phyloP scores from a whole-genome alignment of 768 basidiomycete genomes.

The Daedaleopsis nitida region DNA sequence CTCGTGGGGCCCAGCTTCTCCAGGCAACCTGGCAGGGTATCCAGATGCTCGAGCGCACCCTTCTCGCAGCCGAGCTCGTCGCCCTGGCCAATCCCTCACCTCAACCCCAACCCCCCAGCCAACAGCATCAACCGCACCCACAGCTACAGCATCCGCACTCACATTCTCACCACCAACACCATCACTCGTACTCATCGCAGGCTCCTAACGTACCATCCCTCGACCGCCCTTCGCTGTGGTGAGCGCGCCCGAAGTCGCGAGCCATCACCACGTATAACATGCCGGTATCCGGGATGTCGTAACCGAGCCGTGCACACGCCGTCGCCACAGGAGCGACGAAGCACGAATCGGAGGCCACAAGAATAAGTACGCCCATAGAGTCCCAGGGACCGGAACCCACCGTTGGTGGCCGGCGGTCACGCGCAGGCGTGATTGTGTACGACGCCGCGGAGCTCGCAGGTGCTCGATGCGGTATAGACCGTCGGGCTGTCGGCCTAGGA shows the following conservation, averaged over 20 bases:
- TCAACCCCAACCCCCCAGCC: not conserved
- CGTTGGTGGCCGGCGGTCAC: no score
- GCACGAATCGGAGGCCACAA: no score
- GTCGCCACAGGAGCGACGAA: no score
- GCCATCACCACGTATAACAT: no score
- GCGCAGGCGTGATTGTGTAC: no score
- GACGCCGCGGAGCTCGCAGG: no score
- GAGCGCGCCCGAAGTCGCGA: not conserved
- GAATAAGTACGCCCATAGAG: no score
- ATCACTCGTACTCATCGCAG: not conserved
- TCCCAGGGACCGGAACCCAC: no score
- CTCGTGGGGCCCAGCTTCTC: conserved; percentile 1
- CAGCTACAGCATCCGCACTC: not conserved
- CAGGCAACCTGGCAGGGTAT: conserved; percentile 14
- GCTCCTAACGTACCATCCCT: not conserved
- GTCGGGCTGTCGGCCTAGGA: no score
- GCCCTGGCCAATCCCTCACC: not conserved
- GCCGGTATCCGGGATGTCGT: not conserved
- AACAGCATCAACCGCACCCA: not conserved
- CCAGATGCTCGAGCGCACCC: conserved; percentile 2
- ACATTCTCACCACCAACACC: not conserved
- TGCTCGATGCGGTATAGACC: no score
- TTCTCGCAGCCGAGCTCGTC: conserved; percentile 3
- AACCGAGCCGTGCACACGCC: not conserved
- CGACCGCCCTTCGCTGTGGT: not conserved